Conservation (phyloP, 129 eudicot species). For the Flaveria robusta region DNA sequence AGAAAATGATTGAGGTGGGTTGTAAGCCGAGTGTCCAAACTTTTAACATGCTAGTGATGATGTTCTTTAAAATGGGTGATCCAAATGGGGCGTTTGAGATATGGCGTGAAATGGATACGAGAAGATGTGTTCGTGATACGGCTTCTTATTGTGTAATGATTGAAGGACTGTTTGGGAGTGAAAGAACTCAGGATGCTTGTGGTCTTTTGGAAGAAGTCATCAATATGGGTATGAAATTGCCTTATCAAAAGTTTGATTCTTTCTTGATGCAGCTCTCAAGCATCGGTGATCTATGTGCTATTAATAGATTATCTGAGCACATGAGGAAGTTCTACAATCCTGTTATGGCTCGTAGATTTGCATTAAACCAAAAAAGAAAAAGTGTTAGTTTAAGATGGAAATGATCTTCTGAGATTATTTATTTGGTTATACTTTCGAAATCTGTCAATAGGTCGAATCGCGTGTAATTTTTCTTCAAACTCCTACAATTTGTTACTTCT, state of each 20-base stretch:
- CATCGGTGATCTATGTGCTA: slow-evolving; percentile 66
- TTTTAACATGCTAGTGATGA: slow-evolving; percentile 64
- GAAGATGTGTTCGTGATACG: slow-evolving; percentile 56
- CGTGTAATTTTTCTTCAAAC: background rate
- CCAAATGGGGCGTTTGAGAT: slow-evolving; percentile 64
- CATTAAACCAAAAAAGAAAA: slow-evolving; percentile 67
- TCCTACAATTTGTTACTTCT: background rate
- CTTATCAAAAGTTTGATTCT: slow-evolving; percentile 67
- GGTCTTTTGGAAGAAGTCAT: slow-evolving; percentile 65
- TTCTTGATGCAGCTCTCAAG: slow-evolving; percentile 69
- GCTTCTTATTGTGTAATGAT: slow-evolving; percentile 85
- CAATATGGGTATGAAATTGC: slow-evolving; percentile 70
- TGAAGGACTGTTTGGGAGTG: slow-evolving; percentile 78
- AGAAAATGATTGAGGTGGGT: slow-evolving; percentile 60
- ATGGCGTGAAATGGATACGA: slow-evolving; percentile 76
- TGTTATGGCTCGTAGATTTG: slow-evolving; percentile 86
- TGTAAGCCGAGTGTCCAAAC: slow-evolving; percentile 89
- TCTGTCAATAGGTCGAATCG: background rate
- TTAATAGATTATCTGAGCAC: slow-evolving; percentile 74
- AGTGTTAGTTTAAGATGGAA: slow-evolving; percentile 71
- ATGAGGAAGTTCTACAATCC: slow-evolving; percentile 94
- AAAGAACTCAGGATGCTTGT: slow-evolving; percentile 54
- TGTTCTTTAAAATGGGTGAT: slow-evolving; percentile 69
- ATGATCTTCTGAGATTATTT: slow-evolving; percentile 26
- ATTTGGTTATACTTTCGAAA: background rate